Conservation (phyloP, 2,329 filamentous ascomycete species). For the Atkinsonella texensis region DNA sequence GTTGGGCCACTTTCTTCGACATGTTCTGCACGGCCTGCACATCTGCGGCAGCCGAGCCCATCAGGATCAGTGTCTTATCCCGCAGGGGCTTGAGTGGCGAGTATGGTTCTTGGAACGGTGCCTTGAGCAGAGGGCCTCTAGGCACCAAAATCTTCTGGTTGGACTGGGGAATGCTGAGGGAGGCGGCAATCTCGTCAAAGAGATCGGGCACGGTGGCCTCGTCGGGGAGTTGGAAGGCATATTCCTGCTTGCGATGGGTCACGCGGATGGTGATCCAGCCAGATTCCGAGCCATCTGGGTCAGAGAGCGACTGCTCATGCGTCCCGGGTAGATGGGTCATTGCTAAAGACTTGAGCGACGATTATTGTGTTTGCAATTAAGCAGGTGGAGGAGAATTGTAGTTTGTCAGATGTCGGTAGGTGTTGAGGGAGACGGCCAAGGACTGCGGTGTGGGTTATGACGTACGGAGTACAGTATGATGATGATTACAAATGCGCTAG, state of each 20-base stretch:
- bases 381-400: too few species aligned
- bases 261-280: conserved; percentile 31
- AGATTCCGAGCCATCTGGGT: conserved; percentile 8
- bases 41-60: conserved; percentile 51
- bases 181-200: conserved; percentile 41
- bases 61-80: conserved; percentile 50
- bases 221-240: conserved; percentile 30
- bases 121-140: conserved; percentile 52
- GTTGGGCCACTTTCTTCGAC: conserved; percentile 33
- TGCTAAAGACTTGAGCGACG: background rate
- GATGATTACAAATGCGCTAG: too few species aligned
- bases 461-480: too few species aligned
- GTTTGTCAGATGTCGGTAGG: too few species aligned
- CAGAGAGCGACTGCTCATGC: background rate
- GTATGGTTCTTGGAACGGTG: conserved; percentile 48
- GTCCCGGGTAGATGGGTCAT: background rate
- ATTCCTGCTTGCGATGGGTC: conserved; percentile 32
- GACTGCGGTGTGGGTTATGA: too few species aligned
- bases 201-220: conserved; percentile 45
- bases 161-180: conserved; percentile 44
- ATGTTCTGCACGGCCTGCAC: conserved; percentile 42
- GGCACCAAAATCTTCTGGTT: conserved; percentile 61
- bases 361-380: background rate
- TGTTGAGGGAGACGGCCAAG: background rate
- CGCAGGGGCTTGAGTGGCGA: conserved; percentile 36